These are phyloP conservation scores for Caryopteris hybrid DNA, from an alignment of 305 asterid genomes.

Conservation along the genomic window DNA sequence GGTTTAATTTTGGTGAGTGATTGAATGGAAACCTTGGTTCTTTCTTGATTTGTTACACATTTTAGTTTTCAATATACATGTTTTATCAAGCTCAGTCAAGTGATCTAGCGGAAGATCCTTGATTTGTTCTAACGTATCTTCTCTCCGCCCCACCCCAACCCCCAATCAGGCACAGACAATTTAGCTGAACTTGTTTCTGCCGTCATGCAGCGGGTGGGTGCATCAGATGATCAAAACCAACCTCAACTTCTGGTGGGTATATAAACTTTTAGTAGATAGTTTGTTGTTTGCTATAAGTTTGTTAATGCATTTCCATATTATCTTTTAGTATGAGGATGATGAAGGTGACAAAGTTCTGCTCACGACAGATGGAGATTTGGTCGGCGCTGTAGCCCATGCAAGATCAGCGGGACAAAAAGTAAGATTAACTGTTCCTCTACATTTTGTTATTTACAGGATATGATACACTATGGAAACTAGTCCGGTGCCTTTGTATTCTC, in stretches of 20 bases:
- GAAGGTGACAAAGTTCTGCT: conserved; percentile 96
- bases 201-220: conserved; percentile 67
- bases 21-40: not conserved
- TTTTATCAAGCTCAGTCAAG: not conserved
- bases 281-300: not conserved
- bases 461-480: not conserved
- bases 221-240: conserved; percentile 32
- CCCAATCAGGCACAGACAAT: conserved; percentile 61
- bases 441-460: not conserved
- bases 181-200: conserved; percentile 79
- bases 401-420: conserved; percentile 81
- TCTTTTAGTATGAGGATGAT: conserved; percentile 81
- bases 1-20: conserved; percentile 79
- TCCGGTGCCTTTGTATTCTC: not conserved
- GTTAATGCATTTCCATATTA: conserved; percentile 8
- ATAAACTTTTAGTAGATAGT: not conserved
- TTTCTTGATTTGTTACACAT: not conserved
- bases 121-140: conserved; percentile 10
- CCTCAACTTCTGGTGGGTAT: conserved; percentile 88
- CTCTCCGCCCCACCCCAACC: conserved; percentile 1
- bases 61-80: not conserved
- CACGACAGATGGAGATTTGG: conserved; percentile 71
- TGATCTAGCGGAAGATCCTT: not conserved
- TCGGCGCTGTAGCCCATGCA: conserved; percentile 79
- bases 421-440: not conserved